Conservation (phyloP, 495 filamentous ascomycete species). For the Cryomyces minteri region DNA sequence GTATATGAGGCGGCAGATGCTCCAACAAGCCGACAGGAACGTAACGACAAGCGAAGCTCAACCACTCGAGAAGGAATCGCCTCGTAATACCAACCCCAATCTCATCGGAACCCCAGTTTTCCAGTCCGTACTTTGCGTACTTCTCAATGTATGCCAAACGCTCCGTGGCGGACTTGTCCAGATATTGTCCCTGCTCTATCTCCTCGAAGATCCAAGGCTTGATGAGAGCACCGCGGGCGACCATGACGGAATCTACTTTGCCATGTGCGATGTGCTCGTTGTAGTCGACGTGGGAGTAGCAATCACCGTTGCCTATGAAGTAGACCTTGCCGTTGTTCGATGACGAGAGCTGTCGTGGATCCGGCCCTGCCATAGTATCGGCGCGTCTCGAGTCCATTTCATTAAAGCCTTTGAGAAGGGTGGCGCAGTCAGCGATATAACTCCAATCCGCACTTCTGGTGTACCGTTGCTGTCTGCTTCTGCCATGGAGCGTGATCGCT, state of each 20-base stretch:
- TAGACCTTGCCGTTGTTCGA: conserved; percentile 45
- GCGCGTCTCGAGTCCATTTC: conserved; percentile 36
- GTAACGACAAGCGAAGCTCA: conserved; percentile 83
- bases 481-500: conserved; percentile 83
- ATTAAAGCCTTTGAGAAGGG: conserved; percentile 63
- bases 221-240: conserved; percentile 76
- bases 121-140: conserved; percentile 76
- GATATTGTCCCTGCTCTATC: conserved; percentile 75
- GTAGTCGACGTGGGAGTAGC: conserved; percentile 84
- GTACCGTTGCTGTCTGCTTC: conserved; percentile 87
- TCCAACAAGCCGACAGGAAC: conserved; percentile 80
- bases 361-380: conserved; percentile 64
- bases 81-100: conserved; percentile 75
- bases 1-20: conserved; percentile 64
- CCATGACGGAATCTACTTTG: conserved; percentile 75
- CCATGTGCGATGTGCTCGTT: conserved; percentile 55
- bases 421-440: conserved; percentile 81
- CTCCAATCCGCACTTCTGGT: conserved; percentile 75
- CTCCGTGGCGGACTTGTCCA: conserved; percentile 84
- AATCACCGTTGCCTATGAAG: conserved; percentile 93
- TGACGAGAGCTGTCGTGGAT: conserved; percentile 32
- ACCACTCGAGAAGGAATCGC: conserved; percentile 82
- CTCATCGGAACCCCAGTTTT: conserved; percentile 90
- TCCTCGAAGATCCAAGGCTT: conserved; percentile 99
- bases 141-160: conserved; percentile 70